Percentiles rank a stretch among this genome's conserved stretches.
Evolutionary conservation across 306 rosid genomes (phyloP).

Genomic region (Dryas drummondii): DNA sequence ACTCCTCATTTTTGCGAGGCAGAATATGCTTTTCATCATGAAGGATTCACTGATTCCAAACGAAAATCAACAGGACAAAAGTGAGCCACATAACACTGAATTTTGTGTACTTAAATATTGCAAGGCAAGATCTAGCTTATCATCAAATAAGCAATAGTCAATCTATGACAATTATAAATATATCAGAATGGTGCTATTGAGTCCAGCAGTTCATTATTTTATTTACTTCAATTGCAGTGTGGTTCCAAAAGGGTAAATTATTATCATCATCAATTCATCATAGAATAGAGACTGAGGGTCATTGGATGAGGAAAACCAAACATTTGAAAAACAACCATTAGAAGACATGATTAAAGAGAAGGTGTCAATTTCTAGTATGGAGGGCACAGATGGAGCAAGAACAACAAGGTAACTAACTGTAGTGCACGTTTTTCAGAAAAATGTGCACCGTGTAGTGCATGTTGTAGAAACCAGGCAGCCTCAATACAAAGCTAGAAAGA

Average conservation of each 20-base stretch:
- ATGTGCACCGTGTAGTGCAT: neutral
- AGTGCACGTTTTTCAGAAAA: neutral
- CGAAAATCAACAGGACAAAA: neutral
- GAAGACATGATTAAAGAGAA: neutral
- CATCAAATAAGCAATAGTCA: neutral
- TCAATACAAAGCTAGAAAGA: neutral
- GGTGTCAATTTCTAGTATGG: neutral
- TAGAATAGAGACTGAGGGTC: neutral
- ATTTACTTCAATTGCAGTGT: neutral
- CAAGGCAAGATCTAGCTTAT: slow-evolving; percentile 23
- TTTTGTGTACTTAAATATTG: neutral
- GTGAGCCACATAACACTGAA: neutral
- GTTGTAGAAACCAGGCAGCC: neutral
- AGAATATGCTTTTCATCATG: neutral
- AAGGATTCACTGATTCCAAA: neutral
- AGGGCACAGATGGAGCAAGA: neutral
- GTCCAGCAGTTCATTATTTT: neutral
- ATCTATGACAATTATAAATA: neutral
- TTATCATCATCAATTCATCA: neutral
- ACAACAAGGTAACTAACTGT: neutral
- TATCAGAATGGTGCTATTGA: neutral
- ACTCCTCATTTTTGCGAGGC: slow-evolving; percentile 30
- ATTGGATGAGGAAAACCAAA: neutral
- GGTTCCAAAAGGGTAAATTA: neutral
- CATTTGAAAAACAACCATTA: neutral